These are phyloP conservation scores for Colletotrichum sansevieriae DNA, from an alignment of 2,329 filamentous ascomycete species.

Conservation along the genomic window DNA sequence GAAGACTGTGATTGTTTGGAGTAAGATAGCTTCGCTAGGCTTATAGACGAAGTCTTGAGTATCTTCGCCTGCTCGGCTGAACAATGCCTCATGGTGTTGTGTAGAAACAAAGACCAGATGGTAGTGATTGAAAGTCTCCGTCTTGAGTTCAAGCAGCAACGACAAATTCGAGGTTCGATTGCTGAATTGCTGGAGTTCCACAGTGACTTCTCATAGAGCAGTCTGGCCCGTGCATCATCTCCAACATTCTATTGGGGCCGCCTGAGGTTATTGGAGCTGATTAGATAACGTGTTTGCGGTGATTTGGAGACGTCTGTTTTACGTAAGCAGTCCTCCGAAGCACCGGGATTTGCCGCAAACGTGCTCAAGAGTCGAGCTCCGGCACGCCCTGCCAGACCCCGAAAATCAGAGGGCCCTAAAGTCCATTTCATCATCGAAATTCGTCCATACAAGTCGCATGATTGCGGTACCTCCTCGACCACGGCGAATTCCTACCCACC, in stretches of 20 bases:
- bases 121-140: no score
- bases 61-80: no score
- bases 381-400: conserved; percentile 26
- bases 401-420: conserved; percentile 28
- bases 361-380: conserved; percentile 33
- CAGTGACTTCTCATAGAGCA: background rate
- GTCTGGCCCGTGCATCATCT: conserved; percentile 3
- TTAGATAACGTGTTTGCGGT: background rate
- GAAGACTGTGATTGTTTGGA: background rate
- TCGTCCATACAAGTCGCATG: conserved; percentile 25
- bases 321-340: background rate
- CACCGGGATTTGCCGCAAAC: conserved; percentile 35
- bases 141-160: no score
- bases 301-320: background rate
- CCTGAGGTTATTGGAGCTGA: background rate
- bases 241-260: background rate
- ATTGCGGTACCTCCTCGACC: conserved; percentile 1
- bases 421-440: conserved; percentile 42
- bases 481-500: background rate
- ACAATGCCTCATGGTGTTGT: no score
- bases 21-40: background rate
- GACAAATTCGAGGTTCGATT: background rate
- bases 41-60: no score
- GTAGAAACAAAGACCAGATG: no score
- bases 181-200: background rate